Conservation (phyloP, 495 filamentous ascomycete species). For the Penicillium lividum region DNA sequence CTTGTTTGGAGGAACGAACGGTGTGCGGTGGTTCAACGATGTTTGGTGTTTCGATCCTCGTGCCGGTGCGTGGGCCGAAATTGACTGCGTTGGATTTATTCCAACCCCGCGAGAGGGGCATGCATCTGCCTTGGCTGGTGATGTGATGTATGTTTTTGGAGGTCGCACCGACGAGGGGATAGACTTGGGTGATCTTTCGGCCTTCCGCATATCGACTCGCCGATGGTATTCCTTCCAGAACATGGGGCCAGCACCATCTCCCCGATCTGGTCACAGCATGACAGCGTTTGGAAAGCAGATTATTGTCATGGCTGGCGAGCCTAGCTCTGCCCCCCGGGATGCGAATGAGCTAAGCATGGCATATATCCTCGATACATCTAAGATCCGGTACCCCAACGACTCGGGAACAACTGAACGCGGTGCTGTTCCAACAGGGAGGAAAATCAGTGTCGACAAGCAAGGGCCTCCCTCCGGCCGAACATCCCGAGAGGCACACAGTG, state of each 20-base stretch:
- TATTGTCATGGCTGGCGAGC: conserved; percentile 90
- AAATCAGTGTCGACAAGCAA: conserved; percentile 42
- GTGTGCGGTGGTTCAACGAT: conserved; percentile 95
- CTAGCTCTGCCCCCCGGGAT: conserved; percentile 80
- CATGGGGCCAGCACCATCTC: conserved; percentile 95
- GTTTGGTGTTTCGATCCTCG: conserved; percentile 94
- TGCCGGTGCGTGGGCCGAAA: conserved; percentile 76
- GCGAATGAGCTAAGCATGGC: conserved; percentile 81
- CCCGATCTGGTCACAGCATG: conserved; percentile 96
- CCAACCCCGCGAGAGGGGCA: conserved; percentile 92
- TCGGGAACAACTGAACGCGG: conserved; percentile 48
- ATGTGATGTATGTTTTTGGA: conserved; percentile 99
- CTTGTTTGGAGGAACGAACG: conserved; percentile 97
- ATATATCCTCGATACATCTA: conserved; percentile 89
- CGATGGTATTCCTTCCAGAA: conserved; percentile 99
- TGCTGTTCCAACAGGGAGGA: conserved; percentile 31
- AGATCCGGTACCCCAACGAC: conserved; percentile 93
- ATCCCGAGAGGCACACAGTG: conserved; percentile 65
- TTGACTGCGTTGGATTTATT: conserved; percentile 97
- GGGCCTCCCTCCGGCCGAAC: conserved; percentile 41
- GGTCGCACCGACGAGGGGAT: conserved; percentile 91
- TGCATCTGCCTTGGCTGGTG: conserved; percentile 86
- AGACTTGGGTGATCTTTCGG: conserved; percentile 91
- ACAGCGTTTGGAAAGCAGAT: conserved; percentile 89
- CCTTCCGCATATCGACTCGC: conserved; percentile 86